Evolutionary conservation across 2,329 filamentous ascomycete genomes (phyloP).

Genomic region (Penicillium brevicompactum): DNA sequence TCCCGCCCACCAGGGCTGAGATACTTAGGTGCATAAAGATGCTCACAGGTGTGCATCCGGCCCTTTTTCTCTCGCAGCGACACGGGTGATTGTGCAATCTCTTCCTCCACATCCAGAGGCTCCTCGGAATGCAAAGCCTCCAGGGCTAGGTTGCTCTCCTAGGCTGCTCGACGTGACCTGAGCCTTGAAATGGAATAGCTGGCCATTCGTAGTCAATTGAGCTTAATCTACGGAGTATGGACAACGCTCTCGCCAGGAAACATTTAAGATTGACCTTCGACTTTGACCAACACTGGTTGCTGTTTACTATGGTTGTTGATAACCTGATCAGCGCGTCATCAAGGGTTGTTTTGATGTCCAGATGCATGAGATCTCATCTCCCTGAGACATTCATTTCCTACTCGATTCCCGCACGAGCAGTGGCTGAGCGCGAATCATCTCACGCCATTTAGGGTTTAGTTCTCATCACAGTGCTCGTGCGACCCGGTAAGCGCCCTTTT

Average conservation of each 20-base stretch:
- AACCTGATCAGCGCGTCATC: background rate
- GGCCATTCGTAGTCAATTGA: too few species aligned
- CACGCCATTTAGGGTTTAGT: background rate
- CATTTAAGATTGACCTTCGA: too few species aligned
- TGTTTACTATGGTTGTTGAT: background rate
- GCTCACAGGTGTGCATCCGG: too few species aligned
- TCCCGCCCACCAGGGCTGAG: background rate
- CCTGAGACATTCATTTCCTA: conserved; percentile 7
- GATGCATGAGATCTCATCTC: conserved; percentile 2
- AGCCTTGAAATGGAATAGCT: too few species aligned
- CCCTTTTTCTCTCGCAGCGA: too few species aligned
- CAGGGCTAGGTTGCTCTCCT: background rate
- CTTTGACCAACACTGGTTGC: background rate
- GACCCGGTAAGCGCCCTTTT: background rate
- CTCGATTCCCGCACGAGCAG: background rate
- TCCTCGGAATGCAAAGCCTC: too few species aligned
- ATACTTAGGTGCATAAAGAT: too few species aligned
- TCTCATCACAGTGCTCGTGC: background rate
- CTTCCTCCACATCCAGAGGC: too few species aligned
- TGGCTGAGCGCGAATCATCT: background rate
- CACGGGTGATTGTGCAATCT: too few species aligned
- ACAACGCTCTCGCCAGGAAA: too few species aligned
- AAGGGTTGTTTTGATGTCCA: conserved; percentile 5
- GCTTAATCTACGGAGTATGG: too few species aligned
- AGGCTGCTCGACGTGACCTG: background rate